Evolutionary conservation across 2,329 filamentous ascomycete species (phyloP).

Genomic region (Xylaria sp.): DNA sequence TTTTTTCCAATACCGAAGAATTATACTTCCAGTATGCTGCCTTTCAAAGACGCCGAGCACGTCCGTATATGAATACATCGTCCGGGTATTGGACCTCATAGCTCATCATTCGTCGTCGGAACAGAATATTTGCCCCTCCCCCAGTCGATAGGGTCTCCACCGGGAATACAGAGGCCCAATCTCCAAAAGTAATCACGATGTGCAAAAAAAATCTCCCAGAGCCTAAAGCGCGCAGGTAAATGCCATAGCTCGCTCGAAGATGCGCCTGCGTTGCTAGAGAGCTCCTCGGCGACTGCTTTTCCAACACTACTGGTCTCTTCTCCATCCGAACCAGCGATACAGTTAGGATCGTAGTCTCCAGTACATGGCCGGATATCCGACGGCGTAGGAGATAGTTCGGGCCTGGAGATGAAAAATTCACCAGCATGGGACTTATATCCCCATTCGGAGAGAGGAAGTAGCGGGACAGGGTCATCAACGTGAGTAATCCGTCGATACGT

Average conservation of each 20-base stretch:
- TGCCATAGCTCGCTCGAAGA: constrained; percentile 61
- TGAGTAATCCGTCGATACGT: constrained; percentile 85
- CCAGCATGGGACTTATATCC: constrained; percentile 86
- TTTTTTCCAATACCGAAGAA: constrained; percentile 19
- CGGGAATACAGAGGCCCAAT: constrained; percentile 87
- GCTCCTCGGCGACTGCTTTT: constrained; percentile 41
- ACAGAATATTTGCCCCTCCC: constrained; percentile 61
- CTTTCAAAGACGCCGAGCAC: constrained; percentile 10
- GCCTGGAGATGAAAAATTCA: constrained; percentile 85
- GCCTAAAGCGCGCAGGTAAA: constrained; percentile 70
- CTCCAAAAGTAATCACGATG: constrained; percentile 98
- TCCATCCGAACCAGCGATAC: constrained; percentile 71
- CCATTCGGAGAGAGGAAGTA: constrained; percentile 88
- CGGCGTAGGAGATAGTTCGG: constrained; percentile 72
- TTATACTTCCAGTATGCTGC: constrained; percentile 11
- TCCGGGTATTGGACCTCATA: constrained; percentile 45
- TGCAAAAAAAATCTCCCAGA: constrained; percentile 94
- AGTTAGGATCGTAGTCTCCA: constrained; percentile 76
- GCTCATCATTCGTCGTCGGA: constrained; percentile 50
- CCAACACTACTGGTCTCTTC: constrained; percentile 40
- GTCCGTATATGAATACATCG: constrained; percentile 26
- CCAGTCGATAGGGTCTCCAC: constrained; percentile 77
- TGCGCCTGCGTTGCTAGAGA: constrained; percentile 40
- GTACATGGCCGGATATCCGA: constrained; percentile 76
- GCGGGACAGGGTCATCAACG: constrained; percentile 84